These are phyloP conservation scores for Termitomyces heimii DNA, from an alignment of 768 basidiomycete genomes.

Conservation along the genomic window DNA sequence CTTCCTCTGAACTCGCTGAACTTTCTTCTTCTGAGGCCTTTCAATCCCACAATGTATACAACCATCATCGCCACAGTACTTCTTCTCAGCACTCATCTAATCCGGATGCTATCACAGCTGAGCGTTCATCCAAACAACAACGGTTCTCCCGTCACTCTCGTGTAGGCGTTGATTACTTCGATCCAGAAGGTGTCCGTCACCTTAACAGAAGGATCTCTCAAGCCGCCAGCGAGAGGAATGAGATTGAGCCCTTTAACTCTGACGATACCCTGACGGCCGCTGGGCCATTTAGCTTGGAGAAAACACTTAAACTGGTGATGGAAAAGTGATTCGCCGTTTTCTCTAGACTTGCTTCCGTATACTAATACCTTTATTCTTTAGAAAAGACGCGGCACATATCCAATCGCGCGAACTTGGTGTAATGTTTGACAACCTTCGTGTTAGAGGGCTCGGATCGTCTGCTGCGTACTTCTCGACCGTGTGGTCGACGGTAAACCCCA, in stretches of 20 bases:
- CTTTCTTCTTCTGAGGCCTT: constrained; percentile 11
- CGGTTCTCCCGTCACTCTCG: constrained; percentile 19
- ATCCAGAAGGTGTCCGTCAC: constrained; percentile 41
- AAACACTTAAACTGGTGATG: constrained; percentile 22
- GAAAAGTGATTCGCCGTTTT: constrained; percentile 21
- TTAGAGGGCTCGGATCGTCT: constrained; percentile 52
- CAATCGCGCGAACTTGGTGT: constrained; percentile 51
- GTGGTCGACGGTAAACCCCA: constrained; percentile 55
- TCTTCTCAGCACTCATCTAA: not conserved
- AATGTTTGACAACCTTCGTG: constrained; percentile 49
- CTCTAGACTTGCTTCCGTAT: not conserved
- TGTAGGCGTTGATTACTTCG: constrained; percentile 45
- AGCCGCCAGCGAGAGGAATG: not conserved
- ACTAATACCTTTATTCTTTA: not conserved
- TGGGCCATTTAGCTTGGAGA: constrained; percentile 33
- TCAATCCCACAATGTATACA: constrained; percentile 2
- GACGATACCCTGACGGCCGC: constrained; percentile 18
- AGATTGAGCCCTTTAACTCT: constrained; percentile 12
- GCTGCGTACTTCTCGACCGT: constrained; percentile 52
- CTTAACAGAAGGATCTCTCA: constrained; percentile 32
- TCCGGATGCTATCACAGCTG: not conserved
- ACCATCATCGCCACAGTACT: not conserved
- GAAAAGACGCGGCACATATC: constrained; percentile 10
- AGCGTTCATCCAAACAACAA: constrained; percentile 1
- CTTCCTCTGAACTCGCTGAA: constrained; percentile 7